phyloP scores from a whole-genome alignment of 2,329 filamentous ascomycete species.

The Sporothrix pallida region DNA sequence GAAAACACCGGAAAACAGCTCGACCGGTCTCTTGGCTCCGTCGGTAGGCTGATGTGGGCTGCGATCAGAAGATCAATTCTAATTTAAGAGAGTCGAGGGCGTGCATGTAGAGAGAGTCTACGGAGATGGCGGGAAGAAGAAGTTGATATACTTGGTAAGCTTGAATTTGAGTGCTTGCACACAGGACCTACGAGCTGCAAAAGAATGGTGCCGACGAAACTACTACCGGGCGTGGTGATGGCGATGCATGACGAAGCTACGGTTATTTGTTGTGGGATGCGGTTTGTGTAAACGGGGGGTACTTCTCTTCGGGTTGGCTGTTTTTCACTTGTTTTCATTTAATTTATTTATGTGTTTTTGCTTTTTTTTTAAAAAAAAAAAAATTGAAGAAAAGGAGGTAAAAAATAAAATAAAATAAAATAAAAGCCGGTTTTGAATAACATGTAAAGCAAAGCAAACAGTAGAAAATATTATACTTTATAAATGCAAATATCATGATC shows the following conservation, averaged over 20 bases:
- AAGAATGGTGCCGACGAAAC: neutral
- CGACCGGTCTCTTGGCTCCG: neutral
- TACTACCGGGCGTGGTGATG: neutral
- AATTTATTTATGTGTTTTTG: neutral
- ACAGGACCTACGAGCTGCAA: neutral
- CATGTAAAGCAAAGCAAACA: no score
- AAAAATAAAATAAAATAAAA: no score
- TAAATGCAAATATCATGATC: no score
- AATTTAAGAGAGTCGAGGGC: neutral
- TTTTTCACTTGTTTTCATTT: neutral
- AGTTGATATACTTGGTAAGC: no score
- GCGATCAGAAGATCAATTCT: neutral
- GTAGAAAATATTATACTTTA: no score
- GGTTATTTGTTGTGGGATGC: neutral
- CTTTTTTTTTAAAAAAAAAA: no score
- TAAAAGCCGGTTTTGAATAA: no score
- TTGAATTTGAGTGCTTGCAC: no score
- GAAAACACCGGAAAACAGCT: neutral
- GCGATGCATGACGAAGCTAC: slow-evolving; percentile 2
- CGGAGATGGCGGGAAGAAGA: neutral
- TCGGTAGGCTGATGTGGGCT: neutral
- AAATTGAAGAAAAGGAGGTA: no score
- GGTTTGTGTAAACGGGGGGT: neutral
- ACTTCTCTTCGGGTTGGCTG: no score
- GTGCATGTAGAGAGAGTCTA: neutral